phyloP scores from a whole-genome alignment of 257 asterid species.

The Solanum rostratum region DNA sequence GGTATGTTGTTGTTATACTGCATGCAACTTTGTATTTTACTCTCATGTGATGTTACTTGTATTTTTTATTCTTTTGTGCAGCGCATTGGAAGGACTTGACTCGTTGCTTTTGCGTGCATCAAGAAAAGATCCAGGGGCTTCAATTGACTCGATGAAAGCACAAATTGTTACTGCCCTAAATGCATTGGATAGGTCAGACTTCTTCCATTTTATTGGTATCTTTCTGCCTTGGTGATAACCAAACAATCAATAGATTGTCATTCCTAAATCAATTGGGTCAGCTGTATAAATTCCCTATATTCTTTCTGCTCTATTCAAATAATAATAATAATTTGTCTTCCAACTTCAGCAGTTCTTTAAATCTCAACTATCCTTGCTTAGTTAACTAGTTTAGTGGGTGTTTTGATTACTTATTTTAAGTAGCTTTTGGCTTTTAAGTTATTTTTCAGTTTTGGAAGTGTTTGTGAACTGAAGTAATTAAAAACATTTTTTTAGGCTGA shows the following conservation, averaged over 20 bases:
- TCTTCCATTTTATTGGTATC: background rate
- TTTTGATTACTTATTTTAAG: no score
- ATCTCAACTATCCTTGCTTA: background rate
- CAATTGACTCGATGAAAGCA: conserved; percentile 55
- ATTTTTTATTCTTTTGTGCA: conserved; percentile 1
- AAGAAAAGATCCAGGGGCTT: conserved; percentile 46
- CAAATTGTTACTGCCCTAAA: conserved; percentile 36
- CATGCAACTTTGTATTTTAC: background rate
- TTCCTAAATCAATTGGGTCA: background rate
- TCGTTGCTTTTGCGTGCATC: conserved; percentile 80
- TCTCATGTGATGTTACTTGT: background rate
- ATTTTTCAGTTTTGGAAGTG: no score
- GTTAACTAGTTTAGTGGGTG: background rate
- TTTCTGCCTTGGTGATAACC: background rate
- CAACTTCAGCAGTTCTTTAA: background rate
- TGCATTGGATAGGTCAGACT: conserved; percentile 62
- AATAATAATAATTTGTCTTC: background rate
- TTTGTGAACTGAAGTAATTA: no score
- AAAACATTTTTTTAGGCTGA: no score
- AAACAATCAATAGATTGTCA: background rate
- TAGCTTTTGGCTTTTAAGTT: no score
- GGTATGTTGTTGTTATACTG: no score
- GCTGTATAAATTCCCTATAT: background rate
- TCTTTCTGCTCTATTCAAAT: background rate
- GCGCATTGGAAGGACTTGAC: conserved; percentile 95